A percentile compares a stretch with the other conserved stretches of the same genome.
Evolutionary conservation across 2,329 filamentous ascomycete species (phyloP).

Genomic region (Decorospora gaudefroyi): DNA sequence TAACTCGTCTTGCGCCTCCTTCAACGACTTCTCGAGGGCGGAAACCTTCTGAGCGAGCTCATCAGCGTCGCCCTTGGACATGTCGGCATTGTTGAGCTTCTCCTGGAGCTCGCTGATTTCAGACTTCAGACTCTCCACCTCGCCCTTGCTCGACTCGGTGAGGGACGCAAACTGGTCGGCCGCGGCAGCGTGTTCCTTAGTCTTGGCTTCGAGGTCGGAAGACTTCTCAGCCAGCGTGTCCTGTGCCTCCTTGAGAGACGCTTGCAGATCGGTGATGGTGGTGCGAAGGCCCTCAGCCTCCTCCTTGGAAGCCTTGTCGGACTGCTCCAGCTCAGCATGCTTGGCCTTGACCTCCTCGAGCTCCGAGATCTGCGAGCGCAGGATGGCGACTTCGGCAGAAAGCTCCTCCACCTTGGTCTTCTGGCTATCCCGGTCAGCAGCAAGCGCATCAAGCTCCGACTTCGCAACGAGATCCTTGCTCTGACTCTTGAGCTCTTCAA

Average conservation of each 20-base stretch:
- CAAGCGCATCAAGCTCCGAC: conserved; percentile 34
- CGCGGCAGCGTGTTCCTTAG: conserved; percentile 25
- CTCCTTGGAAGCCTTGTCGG: conserved; percentile 24
- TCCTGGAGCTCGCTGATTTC: conserved; percentile 32
- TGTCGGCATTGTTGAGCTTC: conserved; percentile 31
- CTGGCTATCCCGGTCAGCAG: conserved; percentile 29
- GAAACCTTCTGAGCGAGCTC: conserved; percentile 32
- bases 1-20: conserved; percentile 32
- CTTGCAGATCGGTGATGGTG: conserved; percentile 37
- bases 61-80: conserved; percentile 35
- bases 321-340: conserved; percentile 22
- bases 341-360: conserved; percentile 25
- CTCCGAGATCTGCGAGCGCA: conserved; percentile 32
- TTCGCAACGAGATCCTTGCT: conserved; percentile 26
- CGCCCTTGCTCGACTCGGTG: conserved; percentile 28
- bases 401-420: conserved; percentile 32
- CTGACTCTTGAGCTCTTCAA: conserved; percentile 27
- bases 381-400: conserved; percentile 24
- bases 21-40: conserved; percentile 34
- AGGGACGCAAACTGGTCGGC: conserved; percentile 16
- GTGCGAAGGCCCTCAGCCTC: conserved; percentile 28
- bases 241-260: conserved; percentile 24
- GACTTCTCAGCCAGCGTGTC: conserved; percentile 28
- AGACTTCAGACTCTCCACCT: conserved; percentile 29
- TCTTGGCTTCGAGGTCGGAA: conserved; percentile 26